Evolutionary conservation across 2,329 filamentous ascomycete genomes (phyloP).

Genomic region (Penicillium italicum): DNA sequence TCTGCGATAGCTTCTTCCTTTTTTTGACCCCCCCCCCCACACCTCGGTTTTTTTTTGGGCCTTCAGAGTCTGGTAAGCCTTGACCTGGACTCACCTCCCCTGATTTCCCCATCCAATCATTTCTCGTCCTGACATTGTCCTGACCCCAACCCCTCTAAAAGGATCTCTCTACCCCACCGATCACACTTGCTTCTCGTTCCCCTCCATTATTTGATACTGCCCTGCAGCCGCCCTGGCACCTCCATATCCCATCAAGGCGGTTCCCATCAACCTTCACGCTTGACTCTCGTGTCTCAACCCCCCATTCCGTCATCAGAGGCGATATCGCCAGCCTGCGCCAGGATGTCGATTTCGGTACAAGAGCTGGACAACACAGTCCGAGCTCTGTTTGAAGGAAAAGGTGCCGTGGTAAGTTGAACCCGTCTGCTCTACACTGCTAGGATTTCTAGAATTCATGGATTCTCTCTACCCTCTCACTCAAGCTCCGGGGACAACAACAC

Average conservation of each 20-base stretch:
- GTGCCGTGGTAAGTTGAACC: slow-evolving; percentile 68
- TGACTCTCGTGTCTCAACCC: slow-evolving; percentile 14
- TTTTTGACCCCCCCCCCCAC: slow-evolving; percentile 1
- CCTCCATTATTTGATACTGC: slow-evolving; percentile 3
- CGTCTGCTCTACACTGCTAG: not conserved
- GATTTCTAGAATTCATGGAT: not conserved
- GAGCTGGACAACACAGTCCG: slow-evolving; percentile 97
- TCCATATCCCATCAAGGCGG: slow-evolving; percentile 13
- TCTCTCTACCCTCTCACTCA: not conserved
- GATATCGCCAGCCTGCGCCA: slow-evolving; percentile 33
- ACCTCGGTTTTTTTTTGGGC: not conserved
- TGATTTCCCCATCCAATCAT: not conserved
- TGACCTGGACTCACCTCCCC: not conserved
- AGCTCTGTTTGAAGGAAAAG: slow-evolving; percentile 95
- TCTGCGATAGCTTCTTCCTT: slow-evolving; percentile 15
- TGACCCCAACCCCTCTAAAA: slow-evolving; percentile 16
- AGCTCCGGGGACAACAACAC: not conserved
- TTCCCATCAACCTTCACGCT: slow-evolving; percentile 4
- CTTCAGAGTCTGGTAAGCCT: slow-evolving; percentile 2
- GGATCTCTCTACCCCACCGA: slow-evolving; percentile 28
- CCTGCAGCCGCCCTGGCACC: slow-evolving; percentile 14
- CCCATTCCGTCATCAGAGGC: slow-evolving; percentile 24
- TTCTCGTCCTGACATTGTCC: slow-evolving; percentile 9
- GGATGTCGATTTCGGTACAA: slow-evolving; percentile 70
- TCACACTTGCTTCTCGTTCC: slow-evolving; percentile 8